These are phyloP conservation scores for Syzygium syzygioides DNA, from an alignment of 441 rosid species.

Conservation along the genomic window DNA sequence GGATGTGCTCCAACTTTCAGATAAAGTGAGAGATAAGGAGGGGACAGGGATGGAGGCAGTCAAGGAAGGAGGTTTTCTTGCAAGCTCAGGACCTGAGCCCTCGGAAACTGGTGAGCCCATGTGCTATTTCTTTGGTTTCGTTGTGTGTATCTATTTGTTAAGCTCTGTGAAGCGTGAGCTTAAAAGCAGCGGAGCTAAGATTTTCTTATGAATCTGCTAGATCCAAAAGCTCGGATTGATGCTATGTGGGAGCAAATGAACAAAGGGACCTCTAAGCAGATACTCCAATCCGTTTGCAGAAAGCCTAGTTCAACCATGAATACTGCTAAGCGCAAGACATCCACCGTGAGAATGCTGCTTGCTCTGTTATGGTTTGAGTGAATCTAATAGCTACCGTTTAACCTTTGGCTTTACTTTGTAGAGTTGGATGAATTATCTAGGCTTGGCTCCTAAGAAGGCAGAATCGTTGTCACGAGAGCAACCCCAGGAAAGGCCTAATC, in stretches of 20 bases:
- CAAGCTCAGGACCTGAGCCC: background rate
- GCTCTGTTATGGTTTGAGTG: background rate
- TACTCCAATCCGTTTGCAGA: conserved; percentile 17
- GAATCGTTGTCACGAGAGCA: conserved; percentile 9
- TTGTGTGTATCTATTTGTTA: background rate
- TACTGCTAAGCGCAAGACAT: conserved; percentile 22
- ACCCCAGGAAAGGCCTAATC: conserved; percentile 15
- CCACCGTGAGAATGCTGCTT: conserved; percentile 30
- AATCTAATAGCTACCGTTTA: background rate
- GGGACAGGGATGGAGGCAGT: conserved; percentile 13
- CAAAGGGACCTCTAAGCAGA: conserved; percentile 29
- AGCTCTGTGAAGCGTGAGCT: background rate
- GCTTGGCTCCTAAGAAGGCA: conserved; percentile 22
- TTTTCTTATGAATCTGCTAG: conserved; percentile 13
- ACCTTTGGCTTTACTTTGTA: conserved; percentile 1
- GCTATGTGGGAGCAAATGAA: conserved; percentile 69
- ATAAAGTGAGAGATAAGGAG: conserved; percentile 19
- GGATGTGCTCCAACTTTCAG: conserved; percentile 9
- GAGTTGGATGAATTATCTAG: conserved; percentile 34
- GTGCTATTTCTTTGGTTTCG: background rate
- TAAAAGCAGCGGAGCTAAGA: background rate
- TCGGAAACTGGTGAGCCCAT: background rate
- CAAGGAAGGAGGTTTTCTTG: background rate
- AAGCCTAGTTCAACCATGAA: conserved; percentile 18
- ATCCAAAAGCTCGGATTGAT: conserved; percentile 33